phyloP scores from a whole-genome alignment of 2,329 filamentous ascomycete genomes.

The Colletotrichum agaves region DNA sequence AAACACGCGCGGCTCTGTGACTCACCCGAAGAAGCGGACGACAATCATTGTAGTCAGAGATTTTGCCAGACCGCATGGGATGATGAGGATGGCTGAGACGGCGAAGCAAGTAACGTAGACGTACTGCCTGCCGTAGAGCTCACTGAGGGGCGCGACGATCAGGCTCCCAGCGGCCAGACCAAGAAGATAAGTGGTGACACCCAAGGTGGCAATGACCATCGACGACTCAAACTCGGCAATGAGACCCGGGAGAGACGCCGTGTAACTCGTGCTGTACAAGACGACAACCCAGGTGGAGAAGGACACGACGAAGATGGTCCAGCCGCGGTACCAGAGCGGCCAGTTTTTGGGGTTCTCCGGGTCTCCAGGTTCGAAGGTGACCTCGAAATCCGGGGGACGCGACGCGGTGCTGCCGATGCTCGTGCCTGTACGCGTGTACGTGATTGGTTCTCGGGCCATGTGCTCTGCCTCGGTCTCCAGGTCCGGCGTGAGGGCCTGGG shows the following conservation, averaged over 20 bases:
- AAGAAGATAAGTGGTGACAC: conserved; percentile 81
- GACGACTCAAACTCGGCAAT: conserved; percentile 71
- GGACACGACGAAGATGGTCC: conserved; percentile 57
- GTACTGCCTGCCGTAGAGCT: conserved; percentile 74
- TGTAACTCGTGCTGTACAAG: conserved; percentile 83
- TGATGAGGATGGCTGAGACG: conserved; percentile 73
- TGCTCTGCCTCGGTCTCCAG: conserved; percentile 53
- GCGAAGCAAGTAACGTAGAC: conserved; percentile 76
- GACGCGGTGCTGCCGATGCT: conserved; percentile 54
- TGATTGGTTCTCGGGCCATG: conserved; percentile 52
- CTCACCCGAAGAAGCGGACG: conserved; percentile 76
- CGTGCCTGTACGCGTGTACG: conserved; percentile 50
- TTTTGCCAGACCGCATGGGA: conserved; percentile 77
- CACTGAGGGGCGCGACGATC: conserved; percentile 78
- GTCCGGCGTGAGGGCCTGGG: conserved; percentile 51
- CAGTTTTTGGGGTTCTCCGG: conserved; percentile 75
- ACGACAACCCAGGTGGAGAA: conserved; percentile 65
- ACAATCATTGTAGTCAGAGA: conserved; percentile 76
- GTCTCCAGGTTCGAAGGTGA: conserved; percentile 75
- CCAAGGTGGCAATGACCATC: conserved; percentile 74
- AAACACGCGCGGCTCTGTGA: conserved; percentile 36
- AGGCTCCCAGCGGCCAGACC: conserved; percentile 79
- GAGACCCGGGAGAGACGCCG: conserved; percentile 76
- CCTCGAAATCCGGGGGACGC: conserved; percentile 71
- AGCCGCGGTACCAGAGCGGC: conserved; percentile 61